Conservation (phyloP, 805 yeast species). For the Scheffersomyces ergatensis region DNA sequence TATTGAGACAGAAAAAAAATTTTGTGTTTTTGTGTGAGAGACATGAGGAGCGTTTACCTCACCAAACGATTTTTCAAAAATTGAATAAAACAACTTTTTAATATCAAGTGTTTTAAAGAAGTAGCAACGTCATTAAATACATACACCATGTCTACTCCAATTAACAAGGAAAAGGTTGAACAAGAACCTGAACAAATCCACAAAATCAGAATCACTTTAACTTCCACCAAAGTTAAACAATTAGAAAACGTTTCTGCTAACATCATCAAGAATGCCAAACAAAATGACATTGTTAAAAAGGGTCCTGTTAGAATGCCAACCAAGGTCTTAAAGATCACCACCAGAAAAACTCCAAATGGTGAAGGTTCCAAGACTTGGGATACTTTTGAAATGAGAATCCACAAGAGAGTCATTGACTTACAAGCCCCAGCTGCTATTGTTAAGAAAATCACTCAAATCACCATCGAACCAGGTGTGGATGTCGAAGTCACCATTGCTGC, state of each 20-base stretch:
- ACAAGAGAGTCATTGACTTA: slow-evolving; percentile 99
- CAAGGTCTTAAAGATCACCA: slow-evolving; percentile 94
- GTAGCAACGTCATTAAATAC: slow-evolving; percentile 34
- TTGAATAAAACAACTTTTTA: not conserved
- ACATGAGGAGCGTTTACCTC: too few relatives aligned
- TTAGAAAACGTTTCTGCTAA: slow-evolving; percentile 93
- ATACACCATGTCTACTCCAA: slow-evolving; percentile 65
- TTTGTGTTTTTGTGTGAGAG: too few relatives aligned
- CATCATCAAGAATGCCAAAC: slow-evolving; percentile 85
- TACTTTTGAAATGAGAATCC: slow-evolving; percentile 99
- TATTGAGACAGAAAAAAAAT: too few relatives aligned
- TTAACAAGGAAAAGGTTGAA: slow-evolving; percentile 77
- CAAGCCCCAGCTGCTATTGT: slow-evolving; percentile 93
- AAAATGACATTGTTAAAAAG: slow-evolving; percentile 82
- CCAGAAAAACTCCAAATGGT: slow-evolving; percentile 99
- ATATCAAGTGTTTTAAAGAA: not conserved
- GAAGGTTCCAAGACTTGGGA: slow-evolving; percentile 99
- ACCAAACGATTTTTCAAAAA: slow-evolving; percentile 3
- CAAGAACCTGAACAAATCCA: slow-evolving; percentile 81
- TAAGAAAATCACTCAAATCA: slow-evolving; percentile 95
- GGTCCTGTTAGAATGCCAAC: slow-evolving; percentile 99
- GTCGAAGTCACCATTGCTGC: slow-evolving; percentile 91
- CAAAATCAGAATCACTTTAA: slow-evolving; percentile 98
- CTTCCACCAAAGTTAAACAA: slow-evolving; percentile 98
- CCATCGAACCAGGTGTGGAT: slow-evolving; percentile 99